Percentiles rank a stretch among this genome's conserved stretches.
phyloP scores from a whole-genome alignment of 1,139 yeast genomes.

The Debaryomyces sp. region DNA sequence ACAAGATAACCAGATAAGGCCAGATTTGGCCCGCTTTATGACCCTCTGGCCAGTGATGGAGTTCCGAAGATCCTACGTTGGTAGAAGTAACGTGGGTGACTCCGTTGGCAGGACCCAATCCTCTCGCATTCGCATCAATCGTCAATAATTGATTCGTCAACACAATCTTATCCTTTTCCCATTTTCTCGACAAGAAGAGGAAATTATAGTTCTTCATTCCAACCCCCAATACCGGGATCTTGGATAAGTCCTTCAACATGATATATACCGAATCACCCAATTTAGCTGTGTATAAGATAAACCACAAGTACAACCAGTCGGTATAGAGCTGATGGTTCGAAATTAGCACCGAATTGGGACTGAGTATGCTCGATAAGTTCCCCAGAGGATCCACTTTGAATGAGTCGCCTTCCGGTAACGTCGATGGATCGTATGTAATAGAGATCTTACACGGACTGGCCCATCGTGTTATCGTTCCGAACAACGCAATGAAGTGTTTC shows the following conservation, averaged over 20 bases:
- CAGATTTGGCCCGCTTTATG: constrained; percentile 30
- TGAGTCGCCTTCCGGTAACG: constrained; percentile 21
- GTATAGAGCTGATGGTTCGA: constrained; percentile 93
- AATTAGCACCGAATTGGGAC: constrained; percentile 61
- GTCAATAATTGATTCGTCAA: constrained; percentile 58
- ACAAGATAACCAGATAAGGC: constrained; percentile 65
- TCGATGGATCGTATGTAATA: constrained; percentile 40
- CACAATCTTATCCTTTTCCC: constrained; percentile 72
- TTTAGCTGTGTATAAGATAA: constrained; percentile 69
- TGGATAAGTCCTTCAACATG: constrained; percentile 74
- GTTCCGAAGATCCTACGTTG: constrained; percentile 20
- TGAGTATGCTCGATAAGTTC: constrained; percentile 33
- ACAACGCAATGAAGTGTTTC: constrained; percentile 49
- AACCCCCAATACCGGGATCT: constrained; percentile 77
- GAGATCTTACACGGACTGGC: constrained; percentile 45
- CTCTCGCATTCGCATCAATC: constrained; percentile 57
- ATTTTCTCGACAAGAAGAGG: constrained; percentile 79
- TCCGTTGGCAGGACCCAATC: constrained; percentile 56
- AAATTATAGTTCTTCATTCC: constrained; percentile 86
- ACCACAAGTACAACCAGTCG: constrained; percentile 96
- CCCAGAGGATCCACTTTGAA: constrained; percentile 26
- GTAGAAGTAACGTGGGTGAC: constrained; percentile 35
- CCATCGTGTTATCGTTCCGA: constrained; percentile 45
- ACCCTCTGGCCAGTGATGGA: constrained; percentile 44
- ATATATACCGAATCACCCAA: constrained; percentile 70